Evolutionary conservation across 441 rosid genomes (phyloP), one percentile per base, ranked within the genome.

Genomic region (Adansonia rubrostipa): DNA sequence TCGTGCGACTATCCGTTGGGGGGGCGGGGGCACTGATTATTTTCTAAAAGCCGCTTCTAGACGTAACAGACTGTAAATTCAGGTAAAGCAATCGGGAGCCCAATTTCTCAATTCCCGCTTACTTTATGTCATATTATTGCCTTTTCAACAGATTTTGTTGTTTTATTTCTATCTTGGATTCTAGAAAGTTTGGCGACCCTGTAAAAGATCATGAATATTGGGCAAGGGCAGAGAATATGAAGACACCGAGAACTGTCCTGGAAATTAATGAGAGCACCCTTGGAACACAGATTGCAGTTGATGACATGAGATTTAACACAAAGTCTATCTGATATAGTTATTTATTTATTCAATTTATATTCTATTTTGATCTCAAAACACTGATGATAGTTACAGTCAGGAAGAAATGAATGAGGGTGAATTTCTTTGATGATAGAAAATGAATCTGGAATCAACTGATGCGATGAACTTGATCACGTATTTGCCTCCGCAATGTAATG

Each of bases 211-310:
- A 96, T 74, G 65, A 90, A 13, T 94, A 97, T 80, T 96, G 99
- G 99, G 81, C 84, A 5, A 71, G 97, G 48, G 97, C 98, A 0
- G 98, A 96, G 64, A 86, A 84, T 20, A 96, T 96, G 99, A 57
- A 86, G 19, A 92, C 93, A 0, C 85, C 92, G 24, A 89, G 98
- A 67, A 91, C 92, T 4, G 97, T 96, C 0, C 81, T 91, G 74
- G 50, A 80, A 77, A 91, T 96, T 9, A 81, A 77, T 47, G 87
- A 79, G 51, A 80, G 80, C 40, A 6, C 28, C 0, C 97, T 97
- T 0, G 97, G 98, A 5, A 84, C 98, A 0, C 97, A 93, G 85
- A 92, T 93, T 6, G 96, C 95, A 0, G 99, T 97, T 0, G 98
- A 96, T 3, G 93, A 94, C 33, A 28, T 28, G 33, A 28, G 33